Conservation (phyloP, 176 grass and related monocot genomes). For the Oryza punctata region DNA sequence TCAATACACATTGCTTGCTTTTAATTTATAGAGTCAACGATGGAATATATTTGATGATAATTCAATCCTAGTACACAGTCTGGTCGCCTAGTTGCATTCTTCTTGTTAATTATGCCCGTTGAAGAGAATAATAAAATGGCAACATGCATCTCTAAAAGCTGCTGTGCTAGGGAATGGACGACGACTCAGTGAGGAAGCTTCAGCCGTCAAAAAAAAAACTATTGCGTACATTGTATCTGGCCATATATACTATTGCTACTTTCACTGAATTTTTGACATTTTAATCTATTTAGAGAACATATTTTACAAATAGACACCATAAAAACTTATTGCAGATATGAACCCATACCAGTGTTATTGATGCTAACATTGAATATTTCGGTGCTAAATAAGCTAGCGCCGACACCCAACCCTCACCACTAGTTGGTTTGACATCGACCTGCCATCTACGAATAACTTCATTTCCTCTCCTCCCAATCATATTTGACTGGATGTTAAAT, state of each 20-base stretch:
- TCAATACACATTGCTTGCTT: neutral
- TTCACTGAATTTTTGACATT: too few species aligned
- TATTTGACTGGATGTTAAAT: too few species aligned
- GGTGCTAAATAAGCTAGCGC: too few species aligned
- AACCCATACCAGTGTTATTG: too few species aligned
- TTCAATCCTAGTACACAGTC: conserved; percentile 9
- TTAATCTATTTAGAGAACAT: neutral
- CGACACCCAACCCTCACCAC: too few species aligned
- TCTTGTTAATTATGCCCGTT: neutral
- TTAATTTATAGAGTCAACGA: conserved; percentile 6
- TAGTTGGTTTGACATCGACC: too few species aligned
- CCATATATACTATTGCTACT: neutral
- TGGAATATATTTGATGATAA: conserved; percentile 32
- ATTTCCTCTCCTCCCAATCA: too few species aligned
- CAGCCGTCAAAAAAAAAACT: neutral
- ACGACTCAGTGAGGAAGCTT: neutral
- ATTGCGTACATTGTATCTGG: neutral
- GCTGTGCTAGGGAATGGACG: neutral
- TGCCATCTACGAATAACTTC: too few species aligned
- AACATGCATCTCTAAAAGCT: conserved; percentile 20
- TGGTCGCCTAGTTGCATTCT: neutral
- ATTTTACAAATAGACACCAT: too few species aligned
- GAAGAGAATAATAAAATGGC: conserved; percentile 35
- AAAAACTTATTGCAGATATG: neutral
- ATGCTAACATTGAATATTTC: too few species aligned